Evolutionary conservation across 2,329 filamentous ascomycete species (phyloP), one percentile per base, ranked within the genome.

Genomic region (Didymellaceae sp.): DNA sequence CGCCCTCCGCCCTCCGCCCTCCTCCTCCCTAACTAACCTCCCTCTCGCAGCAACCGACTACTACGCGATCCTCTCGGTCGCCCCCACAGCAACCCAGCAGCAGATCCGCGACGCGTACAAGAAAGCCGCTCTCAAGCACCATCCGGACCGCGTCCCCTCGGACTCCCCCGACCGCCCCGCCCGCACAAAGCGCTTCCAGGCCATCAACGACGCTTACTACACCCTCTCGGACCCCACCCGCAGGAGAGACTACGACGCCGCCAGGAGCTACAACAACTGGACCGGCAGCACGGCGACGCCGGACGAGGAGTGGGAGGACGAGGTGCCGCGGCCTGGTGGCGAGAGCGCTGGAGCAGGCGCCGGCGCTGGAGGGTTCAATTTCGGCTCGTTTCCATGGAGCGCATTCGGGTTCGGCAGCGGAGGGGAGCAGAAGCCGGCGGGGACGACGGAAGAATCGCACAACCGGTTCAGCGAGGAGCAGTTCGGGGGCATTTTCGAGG

Each of bases 101-200:
- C 89, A 97, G 72, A 87, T 99, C 69, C 89, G 93, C 63, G 89
- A 90, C 80, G 94, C 92, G 41, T 99, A 97, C 80, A 99, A 99
- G 74, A 88, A 88, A 70, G 89, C 90, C 65, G 93, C 93, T 5
- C 80, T 97, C 35, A 96, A 94, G 75, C 91, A 90, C 58, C 93
- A 97, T 73, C 93, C 93, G 1, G 94, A 99, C 73, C 89, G 94
- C 52, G 91, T 99, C 31, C 82, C 91, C 21, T 77, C 83, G 59
- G 86, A 91, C 75, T 93, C 91, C 5, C 90, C 92, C 28, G 91
- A 97, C 63, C 90, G 93, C 57, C 74, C 85, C 17, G 75, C 83
- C 10, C 89, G 92, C 66, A 99, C 94, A 5, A 89, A 89, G 67
- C 87, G 87, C 70, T 96, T 96, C 78, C 91, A 96, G 74, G 84